Conservation (phyloP, 495 filamentous ascomycete genomes). For the Haplographium delicatum region DNA sequence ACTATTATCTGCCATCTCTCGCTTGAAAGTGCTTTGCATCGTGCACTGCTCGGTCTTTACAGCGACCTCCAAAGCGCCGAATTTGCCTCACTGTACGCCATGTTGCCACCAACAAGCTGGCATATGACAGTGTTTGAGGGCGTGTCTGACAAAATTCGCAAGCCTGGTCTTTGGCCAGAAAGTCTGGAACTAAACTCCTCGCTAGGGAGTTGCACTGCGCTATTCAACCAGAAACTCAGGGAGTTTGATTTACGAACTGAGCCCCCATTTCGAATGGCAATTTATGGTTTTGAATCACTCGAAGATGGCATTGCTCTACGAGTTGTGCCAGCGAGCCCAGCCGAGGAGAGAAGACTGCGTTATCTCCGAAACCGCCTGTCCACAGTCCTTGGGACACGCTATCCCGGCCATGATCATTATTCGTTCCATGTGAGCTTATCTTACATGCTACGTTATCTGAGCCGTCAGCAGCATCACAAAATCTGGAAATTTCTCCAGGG, state of each 20-base stretch:
- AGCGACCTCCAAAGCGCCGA: not conserved
- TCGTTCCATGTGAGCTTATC: not conserved
- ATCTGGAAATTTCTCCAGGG: not conserved
- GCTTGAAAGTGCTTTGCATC: slow-evolving; percentile 4
- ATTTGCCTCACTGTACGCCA: not conserved
- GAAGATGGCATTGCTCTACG: slow-evolving; percentile 1
- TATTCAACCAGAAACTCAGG: not conserved
- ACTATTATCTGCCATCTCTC: slow-evolving; percentile 3
- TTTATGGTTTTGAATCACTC: not conserved
- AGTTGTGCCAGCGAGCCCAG: not conserved
- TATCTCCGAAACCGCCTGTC: not conserved
- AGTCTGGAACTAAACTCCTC: not conserved
- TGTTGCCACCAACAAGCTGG: slow-evolving; percentile 4
- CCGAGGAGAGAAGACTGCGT: not conserved
- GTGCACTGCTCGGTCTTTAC: slow-evolving; percentile 5
- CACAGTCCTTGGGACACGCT: not conserved
- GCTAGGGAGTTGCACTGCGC: slow-evolving; percentile 1
- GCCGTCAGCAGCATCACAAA: not conserved
- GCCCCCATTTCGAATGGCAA: not conserved
- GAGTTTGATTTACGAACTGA: not conserved
- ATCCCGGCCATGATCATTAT: not conserved
- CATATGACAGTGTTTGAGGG: slow-evolving; percentile 6
- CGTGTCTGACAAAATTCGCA: slow-evolving; percentile 1
- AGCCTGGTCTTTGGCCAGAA: slow-evolving; percentile 2
- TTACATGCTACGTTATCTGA: not conserved